Evolutionary conservation across 2,329 filamentous ascomycete species (phyloP).

Genomic region (Trichoderma sp.): DNA sequence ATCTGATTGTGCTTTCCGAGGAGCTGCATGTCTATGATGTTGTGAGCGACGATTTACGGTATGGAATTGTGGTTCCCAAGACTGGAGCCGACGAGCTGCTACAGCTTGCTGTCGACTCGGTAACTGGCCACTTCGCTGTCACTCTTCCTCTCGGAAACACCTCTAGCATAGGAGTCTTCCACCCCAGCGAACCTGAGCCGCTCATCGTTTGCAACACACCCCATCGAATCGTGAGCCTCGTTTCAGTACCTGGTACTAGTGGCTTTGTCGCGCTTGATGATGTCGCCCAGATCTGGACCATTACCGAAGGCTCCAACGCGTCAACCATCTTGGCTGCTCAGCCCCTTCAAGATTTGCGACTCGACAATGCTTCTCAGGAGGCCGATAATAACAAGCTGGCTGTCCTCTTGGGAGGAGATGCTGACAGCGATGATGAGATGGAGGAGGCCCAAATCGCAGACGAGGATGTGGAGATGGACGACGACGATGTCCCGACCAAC

Average conservation of each 20-base stretch:
- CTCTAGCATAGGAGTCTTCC: conserved; percentile 67
- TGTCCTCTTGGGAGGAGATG: conserved; percentile 41
- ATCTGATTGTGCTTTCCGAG: conserved; percentile 73
- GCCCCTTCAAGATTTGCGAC: conserved; percentile 55
- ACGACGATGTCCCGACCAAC: conserved; percentile 53
- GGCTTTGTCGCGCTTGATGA: conserved; percentile 78
- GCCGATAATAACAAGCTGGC: conserved; percentile 31
- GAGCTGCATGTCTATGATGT: conserved; percentile 80
- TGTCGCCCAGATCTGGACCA: conserved; percentile 69
- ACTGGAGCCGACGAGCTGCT: conserved; percentile 48
- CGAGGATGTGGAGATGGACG: conserved; percentile 49
- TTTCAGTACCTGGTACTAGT: conserved; percentile 62
- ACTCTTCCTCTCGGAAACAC: conserved; percentile 50
- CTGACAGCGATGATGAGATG: conserved; percentile 45
- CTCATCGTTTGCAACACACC: conserved; percentile 59
- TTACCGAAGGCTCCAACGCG: conserved; percentile 60
- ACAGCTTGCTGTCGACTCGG: conserved; percentile 71
- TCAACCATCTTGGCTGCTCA: conserved; percentile 54
- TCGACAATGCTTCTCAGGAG: conserved; percentile 43
- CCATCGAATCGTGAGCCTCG: conserved; percentile 64
- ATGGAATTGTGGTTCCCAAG: conserved; percentile 59
- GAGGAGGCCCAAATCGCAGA: conserved; percentile 38
- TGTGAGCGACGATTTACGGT: conserved; percentile 73
- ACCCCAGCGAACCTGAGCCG: conserved; percentile 58
- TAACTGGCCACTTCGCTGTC: conserved; percentile 66